Evolutionary conservation across 164 flowering plant species (phyloP), one percentile per base, ranked within the genome.

Genomic region (Magnolia officinalis): DNA sequence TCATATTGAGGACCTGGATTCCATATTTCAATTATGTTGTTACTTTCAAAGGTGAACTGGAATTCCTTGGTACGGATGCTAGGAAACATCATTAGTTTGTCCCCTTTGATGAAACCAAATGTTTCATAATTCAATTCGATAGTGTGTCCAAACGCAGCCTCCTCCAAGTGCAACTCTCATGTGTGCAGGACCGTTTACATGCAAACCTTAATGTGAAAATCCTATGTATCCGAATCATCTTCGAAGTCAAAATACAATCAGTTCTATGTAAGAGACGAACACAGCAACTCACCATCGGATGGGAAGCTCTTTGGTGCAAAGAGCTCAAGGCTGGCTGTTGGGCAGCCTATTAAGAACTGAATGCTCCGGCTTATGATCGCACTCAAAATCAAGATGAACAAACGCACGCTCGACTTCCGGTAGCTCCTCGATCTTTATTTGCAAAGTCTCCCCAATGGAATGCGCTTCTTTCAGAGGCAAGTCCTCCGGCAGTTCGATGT

Each of bases 331-430:
- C 23, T 85, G 82, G 64, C 59, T 85, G 76, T 81, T 81, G 18
- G 92, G 92, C 21, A 89, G 85, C 74, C 84, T 84, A 70, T 73
- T 77, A 72, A 87, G 89, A 72, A 89, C 75, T 74, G 89, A 77
- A 80, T 96, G 98, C 85, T 96, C 99, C 7, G 98, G 99, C 81
- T 91, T 96, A 79, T 96, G 99, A 73, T 88, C 92, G 64, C 97
- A 92, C 84, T 95, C 99, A 74, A 77, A 92, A 81, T 95, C 98
- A 18, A 95, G 93, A 87, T 95, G 98, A 82, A 95, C 98, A 74
- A 93, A 95, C 37, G 98, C 98, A 11, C 97, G 84, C 80, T 95
- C 98, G 2, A 95, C 98, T 87, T 93, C 96, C 20, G 92, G 89
- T 63, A 95, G 95, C 76, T 86, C 87, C 79, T 95, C 99, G 1